These are phyloP conservation scores for Trypanosoma avium DNA, from an alignment of 208 protist genomes.

Conservation along the genomic window DNA sequence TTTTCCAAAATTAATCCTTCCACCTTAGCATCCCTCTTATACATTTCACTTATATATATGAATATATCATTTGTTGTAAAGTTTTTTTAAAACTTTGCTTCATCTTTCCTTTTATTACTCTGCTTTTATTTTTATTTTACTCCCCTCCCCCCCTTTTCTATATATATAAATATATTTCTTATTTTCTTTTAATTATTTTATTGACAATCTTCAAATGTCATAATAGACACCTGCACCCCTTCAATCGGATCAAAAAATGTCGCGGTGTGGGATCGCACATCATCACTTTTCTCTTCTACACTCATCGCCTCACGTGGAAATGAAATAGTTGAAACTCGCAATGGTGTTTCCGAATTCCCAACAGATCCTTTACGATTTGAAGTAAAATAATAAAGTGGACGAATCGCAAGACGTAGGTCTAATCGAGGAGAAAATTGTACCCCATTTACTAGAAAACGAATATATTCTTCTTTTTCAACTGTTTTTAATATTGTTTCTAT, in stretches of 20 bases:
- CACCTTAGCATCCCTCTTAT: too few species aligned
- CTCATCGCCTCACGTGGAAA: neutral
- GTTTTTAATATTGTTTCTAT: neutral
- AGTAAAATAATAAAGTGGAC: neutral
- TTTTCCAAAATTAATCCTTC: neutral
- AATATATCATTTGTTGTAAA: too few species aligned
- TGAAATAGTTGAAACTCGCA: neutral
- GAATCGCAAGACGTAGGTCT: constrained; percentile 2
- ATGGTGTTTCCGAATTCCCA: constrained; percentile 11
- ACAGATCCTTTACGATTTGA: neutral
- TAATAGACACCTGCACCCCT: constrained; percentile 17
- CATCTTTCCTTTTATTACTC: neutral
- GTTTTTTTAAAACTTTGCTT: constrained; percentile 3
- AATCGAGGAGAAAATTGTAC: neutral
- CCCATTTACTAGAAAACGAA: neutral
- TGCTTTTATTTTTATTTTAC: neutral
- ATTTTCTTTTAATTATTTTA: neutral
- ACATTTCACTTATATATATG: too few species aligned
- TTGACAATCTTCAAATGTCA: constrained; percentile 13
- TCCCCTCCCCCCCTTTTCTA: neutral
- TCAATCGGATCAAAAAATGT: constrained; percentile 15
- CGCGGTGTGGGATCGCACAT: neutral
- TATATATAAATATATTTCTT: neutral
- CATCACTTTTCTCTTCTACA: neutral
- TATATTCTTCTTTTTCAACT: neutral